Evolutionary conservation across 495 filamentous ascomycete genomes (phyloP), one percentile per base, ranked within the genome.

Genomic region (Collariella sp.): DNA sequence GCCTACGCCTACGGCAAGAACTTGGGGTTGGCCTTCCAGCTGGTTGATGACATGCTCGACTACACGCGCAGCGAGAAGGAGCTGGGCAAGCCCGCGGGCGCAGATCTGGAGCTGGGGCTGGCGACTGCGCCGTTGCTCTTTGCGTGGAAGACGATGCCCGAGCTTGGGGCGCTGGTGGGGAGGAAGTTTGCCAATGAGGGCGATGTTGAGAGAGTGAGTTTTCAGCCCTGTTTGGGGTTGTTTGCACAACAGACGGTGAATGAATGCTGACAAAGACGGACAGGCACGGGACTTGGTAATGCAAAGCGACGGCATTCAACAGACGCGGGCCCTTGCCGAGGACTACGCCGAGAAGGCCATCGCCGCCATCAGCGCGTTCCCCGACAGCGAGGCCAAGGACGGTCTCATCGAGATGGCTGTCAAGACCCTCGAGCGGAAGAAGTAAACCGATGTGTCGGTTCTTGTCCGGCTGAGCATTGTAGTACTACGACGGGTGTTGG

Each of bases 1-100:
- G 88, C 94, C 0, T 98, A 98, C 63, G 58, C 76, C 15, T 98
- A 96, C 66, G 93, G 93, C 31, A 87, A 83, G 70, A 96, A 97
- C 60, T 70, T 98, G 46, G 93, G 93, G 0, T 67, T 98, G 49
- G 93, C 93, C 2, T 98, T 98, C 73, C 93, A 98, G 75, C 75
- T 98, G n/a, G 91, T 98, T 11, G 93, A 98, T 61, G 93, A 98
- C 66, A 87, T 98, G 86, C 76, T 98, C 61, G 93, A 98, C 72
- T 98, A 96, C 66, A 96, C 93, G 0, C 79, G 90, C 42, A 87
- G 77, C 23, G 88, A 79, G 36, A 78, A 81, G 26, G 89, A 96
- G 67, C 75, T 98, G 29, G 93, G 93, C 44, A 98, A 98, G 67
- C 91, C 94, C 0, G 87, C 90, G 7, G 94, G 91, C 24, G 94